Conservation (phyloP, 768 basidiomycete genomes). For the Amanita muscaria region DNA sequence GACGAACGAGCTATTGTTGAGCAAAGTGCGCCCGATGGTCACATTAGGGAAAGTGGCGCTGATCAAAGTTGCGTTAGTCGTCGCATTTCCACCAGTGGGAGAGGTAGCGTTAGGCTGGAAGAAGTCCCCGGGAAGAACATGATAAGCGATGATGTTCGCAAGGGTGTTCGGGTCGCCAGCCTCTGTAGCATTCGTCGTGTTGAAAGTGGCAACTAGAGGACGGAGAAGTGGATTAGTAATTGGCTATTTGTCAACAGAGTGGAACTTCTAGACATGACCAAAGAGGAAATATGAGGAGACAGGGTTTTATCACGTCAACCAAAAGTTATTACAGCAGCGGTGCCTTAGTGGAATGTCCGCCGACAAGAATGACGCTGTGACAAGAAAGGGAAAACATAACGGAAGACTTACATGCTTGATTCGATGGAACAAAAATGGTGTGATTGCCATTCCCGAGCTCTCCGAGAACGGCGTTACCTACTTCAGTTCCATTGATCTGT, state of each 20-base stretch:
- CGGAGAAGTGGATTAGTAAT: too few species aligned
- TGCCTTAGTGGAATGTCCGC: too few species aligned
- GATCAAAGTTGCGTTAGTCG: constrained; percentile 18
- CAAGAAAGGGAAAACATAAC: too few species aligned
- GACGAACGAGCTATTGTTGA: constrained; percentile 39
- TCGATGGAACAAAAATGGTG: constrained; percentile 50
- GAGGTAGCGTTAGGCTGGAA: constrained; percentile 6
- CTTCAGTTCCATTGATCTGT: constrained; percentile 33
- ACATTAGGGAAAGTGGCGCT: constrained; percentile 42
- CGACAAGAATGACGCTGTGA: too few species aligned
- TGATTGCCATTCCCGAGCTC: constrained; percentile 34
- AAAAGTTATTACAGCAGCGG: too few species aligned
- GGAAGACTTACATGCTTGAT: constrained; percentile 46
- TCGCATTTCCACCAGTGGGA: constrained; percentile 3
- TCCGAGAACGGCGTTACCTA: constrained; percentile 35
- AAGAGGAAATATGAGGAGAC: too few species aligned
- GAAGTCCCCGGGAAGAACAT: constrained; percentile 9
- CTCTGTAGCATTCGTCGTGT: constrained; percentile 3
- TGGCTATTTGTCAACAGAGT: too few species aligned
- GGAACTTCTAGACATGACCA: not conserved
- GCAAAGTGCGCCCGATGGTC: constrained; percentile 58
- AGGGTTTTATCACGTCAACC: too few species aligned
- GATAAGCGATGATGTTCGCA: constrained; percentile 10
- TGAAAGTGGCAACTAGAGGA: constrained; percentile 3
- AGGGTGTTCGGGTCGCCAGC: not conserved